phyloP scores from a whole-genome alignment of 2,329 filamentous ascomycete species.

The Metarhizium guizhouense region DNA sequence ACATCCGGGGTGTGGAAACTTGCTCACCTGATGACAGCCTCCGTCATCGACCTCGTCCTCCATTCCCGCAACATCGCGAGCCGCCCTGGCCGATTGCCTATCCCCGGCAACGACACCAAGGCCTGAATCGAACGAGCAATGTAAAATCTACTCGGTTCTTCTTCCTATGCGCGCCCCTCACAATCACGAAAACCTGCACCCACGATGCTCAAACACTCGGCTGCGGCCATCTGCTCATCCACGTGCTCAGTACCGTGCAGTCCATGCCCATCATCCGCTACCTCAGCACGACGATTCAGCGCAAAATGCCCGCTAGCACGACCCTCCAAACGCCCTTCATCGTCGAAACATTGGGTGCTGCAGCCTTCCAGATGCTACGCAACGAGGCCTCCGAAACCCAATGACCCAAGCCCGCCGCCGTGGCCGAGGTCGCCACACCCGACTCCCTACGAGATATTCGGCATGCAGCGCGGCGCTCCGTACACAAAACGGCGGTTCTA shows the following conservation, averaged over 20 bases:
- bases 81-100: no score
- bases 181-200: background rate
- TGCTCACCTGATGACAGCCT: no score
- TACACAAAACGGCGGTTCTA: conserved; percentile 85
- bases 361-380: conserved; percentile 1
- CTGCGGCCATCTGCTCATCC: background rate
- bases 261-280: background rate
- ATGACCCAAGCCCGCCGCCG: conserved; percentile 9
- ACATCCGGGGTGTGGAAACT: no score
- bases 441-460: conserved; percentile 87
- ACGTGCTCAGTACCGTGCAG: background rate
- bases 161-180: no score
- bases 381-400: background rate
- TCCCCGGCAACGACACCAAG: no score
- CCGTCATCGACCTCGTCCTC: no score
- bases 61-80: no score
- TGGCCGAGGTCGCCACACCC: conserved; percentile 47
- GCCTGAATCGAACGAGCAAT: no score
- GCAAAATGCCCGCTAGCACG: background rate
- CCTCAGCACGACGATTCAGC: background rate
- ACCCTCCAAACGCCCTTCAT: background rate
- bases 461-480: conserved; percentile 44
- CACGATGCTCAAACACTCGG: background rate
- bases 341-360: background rate
- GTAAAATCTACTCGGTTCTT: no score